Percentiles rank a stretch among this genome's conserved stretches.
phyloP scores from a whole-genome alignment of 2,329 filamentous ascomycete species.

The Intubia oerlemansii region DNA sequence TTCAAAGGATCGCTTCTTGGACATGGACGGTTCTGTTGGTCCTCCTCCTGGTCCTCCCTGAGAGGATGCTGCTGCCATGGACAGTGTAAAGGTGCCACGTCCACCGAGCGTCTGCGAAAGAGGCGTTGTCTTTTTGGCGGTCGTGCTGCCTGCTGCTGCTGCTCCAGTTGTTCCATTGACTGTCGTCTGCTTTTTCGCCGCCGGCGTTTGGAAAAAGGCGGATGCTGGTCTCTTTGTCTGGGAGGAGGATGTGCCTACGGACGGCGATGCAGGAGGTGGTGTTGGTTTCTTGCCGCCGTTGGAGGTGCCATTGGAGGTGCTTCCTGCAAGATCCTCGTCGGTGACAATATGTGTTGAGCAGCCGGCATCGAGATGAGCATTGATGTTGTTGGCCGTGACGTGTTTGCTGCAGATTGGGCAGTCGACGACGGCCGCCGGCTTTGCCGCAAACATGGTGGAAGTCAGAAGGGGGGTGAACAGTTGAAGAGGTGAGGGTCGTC shows the following conservation, averaged over 20 bases:
- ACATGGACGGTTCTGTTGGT: too few relatives aligned
- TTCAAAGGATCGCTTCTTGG: constrained; percentile 27
- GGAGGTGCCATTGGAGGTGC: constrained; percentile 1
- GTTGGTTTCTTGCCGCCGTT: constrained; percentile 11
- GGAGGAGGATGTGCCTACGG: constrained; percentile 11
- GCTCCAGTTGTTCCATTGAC: constrained; percentile 22
- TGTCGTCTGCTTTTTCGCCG: too few relatives aligned
- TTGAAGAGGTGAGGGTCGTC: too few relatives aligned
- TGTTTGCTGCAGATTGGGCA: constrained; percentile 66
- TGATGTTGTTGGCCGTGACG: constrained; percentile 58
- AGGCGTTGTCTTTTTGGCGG: too few relatives aligned
- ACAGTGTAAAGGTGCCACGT: constrained; percentile 2
- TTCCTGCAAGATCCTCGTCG: constrained; percentile 14
- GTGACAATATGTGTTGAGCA: constrained; percentile 45
- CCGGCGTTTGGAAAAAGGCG: constrained; percentile 39
- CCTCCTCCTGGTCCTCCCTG: constrained; percentile 14
- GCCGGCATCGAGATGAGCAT: constrained; percentile 71
- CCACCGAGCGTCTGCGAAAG: too few relatives aligned
- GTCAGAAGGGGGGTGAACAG: too few relatives aligned
- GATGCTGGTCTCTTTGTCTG: constrained; percentile 31
- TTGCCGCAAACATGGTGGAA: too few relatives aligned
- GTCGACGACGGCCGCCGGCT: constrained; percentile 33
- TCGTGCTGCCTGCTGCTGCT: not conserved
- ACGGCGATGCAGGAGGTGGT: constrained; percentile 13
- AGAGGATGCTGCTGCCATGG: too few relatives aligned